phyloP scores from a whole-genome alignment of 2,329 filamentous ascomycete genomes.

The Xylaria digitata region DNA sequence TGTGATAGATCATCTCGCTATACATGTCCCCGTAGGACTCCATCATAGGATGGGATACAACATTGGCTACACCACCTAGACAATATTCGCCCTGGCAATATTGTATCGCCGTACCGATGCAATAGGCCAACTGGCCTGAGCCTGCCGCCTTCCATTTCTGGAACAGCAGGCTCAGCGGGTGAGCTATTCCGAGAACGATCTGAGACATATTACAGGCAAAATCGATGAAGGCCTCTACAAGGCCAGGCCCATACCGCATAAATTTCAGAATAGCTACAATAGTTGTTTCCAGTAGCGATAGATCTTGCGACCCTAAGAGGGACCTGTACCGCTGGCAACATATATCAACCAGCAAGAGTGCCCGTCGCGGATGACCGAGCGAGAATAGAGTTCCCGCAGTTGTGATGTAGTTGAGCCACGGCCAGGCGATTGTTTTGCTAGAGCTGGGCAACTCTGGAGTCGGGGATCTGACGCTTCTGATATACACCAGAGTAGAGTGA shows the following conservation, averaged over 20 bases:
- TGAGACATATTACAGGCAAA: constrained; percentile 14
- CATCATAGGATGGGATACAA: constrained; percentile 8
- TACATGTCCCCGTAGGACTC: constrained; percentile 2
- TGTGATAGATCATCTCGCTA: constrained; percentile 1
- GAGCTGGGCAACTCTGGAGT: neutral
- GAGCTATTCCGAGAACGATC: constrained; percentile 5
- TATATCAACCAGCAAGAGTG: constrained; percentile 12
- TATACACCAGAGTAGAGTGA: constrained; percentile 1
- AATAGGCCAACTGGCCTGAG: neutral
- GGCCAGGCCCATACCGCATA: neutral
- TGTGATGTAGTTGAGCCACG: neutral
- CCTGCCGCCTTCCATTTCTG: neutral
- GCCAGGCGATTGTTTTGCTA: neutral
- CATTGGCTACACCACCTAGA: neutral
- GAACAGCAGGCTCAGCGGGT: constrained; percentile 15
- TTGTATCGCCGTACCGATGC: neutral
- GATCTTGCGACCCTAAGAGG: neutral
- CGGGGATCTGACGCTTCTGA: constrained; percentile 1
- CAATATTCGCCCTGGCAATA: constrained; percentile 1
- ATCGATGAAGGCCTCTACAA: neutral
- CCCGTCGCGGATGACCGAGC: neutral
- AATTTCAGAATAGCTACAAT: neutral
- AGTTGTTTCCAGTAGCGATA: constrained; percentile 1
- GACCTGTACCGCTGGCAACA: constrained; percentile 19
- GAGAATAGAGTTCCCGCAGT: constrained; percentile 1